Evolutionary conservation across 352 stramenopile genomes (phyloP).

Genomic region (Pythium dissotocum): DNA sequence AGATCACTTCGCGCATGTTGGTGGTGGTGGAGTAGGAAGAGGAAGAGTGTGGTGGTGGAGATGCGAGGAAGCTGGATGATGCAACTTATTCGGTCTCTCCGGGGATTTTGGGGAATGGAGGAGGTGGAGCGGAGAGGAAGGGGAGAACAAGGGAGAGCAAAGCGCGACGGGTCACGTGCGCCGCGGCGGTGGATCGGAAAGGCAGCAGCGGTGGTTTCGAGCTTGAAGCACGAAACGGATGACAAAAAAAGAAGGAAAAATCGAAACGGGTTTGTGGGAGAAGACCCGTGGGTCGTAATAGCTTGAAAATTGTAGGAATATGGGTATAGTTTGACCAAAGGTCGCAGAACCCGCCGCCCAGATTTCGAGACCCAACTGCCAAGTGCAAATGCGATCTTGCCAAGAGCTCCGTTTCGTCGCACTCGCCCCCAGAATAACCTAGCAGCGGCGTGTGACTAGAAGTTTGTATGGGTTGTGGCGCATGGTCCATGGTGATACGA

Average conservation of each 20-base stretch:
- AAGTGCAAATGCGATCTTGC: background rate
- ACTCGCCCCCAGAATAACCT: background rate
- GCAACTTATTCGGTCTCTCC: slow-evolving; percentile 54
- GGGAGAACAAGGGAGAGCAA: background rate
- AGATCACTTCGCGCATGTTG: slow-evolving; percentile 80
- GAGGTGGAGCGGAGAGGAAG: background rate
- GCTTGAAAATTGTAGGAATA: background rate
- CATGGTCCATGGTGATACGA: no score
- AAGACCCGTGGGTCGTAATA: background rate
- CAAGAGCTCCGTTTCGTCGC: background rate
- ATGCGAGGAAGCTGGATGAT: slow-evolving; percentile 69
- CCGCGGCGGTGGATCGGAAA: background rate
- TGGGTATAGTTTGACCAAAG: background rate
- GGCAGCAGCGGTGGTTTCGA: background rate
- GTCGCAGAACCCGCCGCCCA: background rate
- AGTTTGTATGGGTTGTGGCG: no score
- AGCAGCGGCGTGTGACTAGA: no score
- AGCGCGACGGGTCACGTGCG: slow-evolving; percentile 1
- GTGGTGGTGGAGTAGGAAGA: background rate
- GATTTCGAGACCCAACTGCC: background rate
- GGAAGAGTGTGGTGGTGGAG: slow-evolving; percentile 1
- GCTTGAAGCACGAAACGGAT: slow-evolving; percentile 7
- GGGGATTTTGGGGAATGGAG: slow-evolving; percentile 9
- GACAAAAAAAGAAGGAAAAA: slow-evolving; percentile 7
- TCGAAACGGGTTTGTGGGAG: background rate